Evolutionary conservation across 768 basidiomycete species (phyloP), one percentile per base, ranked within the genome.

Genomic region (Nevesoporus exiguus): DNA sequence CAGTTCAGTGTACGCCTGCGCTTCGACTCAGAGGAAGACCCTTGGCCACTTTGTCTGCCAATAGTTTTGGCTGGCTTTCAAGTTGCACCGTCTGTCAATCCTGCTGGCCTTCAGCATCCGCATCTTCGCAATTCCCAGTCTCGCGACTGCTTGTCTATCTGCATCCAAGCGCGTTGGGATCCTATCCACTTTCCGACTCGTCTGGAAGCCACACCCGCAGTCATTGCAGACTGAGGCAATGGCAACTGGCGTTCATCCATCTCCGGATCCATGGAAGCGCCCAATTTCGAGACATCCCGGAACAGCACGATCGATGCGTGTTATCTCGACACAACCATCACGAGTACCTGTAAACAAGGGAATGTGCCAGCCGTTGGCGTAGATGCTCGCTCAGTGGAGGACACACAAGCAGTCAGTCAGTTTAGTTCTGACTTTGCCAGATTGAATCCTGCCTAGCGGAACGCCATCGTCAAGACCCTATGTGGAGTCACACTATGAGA

Each of bases 361-460:
- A 61, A 52, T 4, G 63, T 71, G 2, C 63, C 68, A 10, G 57
- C 54, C 13, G 58, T 67, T 19, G 63, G 62, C 24, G 62, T 71
- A 7, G 63, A 68, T 21, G 66, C 56, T 1, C 62, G 60, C 10
- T 58, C 56, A 1, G 56, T 57, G 21, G 47, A 50, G 37, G 68
- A 71, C 45, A 56, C 70, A 17, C 68, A 66, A 24, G 59, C 55
- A 5, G 78, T 78, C 11, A 66, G 71, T 4, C 61, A 62, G 21
- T 60, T 69, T 2, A 61, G 72, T 22, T 72, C 77, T 0, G 65
- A 71, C 42, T 71, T 75, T 3, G 66, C 70, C 13, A 79, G 75
- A 10, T 51, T 80, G n/a, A 73, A 79, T 62, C 79, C 78, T 11
- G 75, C 74, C 3, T 82, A 79, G 78, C 69, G 80, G 5, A 67